Evolutionary conservation across 192 early-diverging fungal species (phyloP).

Genomic region (Coemansia sp.): DNA sequence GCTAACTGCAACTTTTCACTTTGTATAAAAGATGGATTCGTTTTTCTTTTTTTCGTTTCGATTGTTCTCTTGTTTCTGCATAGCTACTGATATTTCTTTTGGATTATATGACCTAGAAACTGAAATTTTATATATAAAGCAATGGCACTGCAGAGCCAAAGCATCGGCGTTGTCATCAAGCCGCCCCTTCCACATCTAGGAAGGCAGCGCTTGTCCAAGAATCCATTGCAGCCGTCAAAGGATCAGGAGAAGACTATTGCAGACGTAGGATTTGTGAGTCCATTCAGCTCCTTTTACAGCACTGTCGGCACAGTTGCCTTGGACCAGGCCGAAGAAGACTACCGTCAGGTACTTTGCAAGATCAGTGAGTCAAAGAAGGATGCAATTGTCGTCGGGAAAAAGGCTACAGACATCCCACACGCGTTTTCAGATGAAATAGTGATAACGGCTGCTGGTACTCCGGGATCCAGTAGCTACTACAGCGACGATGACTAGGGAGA

Average conservation of each 20-base stretch:
- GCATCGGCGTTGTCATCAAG: slow-evolving; percentile 1
- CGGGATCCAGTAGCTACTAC: slow-evolving; percentile 30
- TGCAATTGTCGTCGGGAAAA: slow-evolving; percentile 22
- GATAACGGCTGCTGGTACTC: slow-evolving; percentile 20
- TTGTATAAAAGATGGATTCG: neutral
- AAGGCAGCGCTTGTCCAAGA: slow-evolving; percentile 17
- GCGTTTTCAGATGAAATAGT: slow-evolving; percentile 16
- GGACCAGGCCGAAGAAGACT: slow-evolving; percentile 49
- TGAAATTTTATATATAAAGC: neutral
- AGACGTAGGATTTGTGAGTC: slow-evolving; percentile 28
- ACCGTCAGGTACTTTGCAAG: slow-evolving; percentile 26
- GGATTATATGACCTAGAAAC: neutral
- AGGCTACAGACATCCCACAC: slow-evolving; percentile 18
- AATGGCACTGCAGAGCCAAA: neutral
- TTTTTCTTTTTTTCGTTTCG: neutral
- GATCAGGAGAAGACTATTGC: slow-evolving; percentile 19
- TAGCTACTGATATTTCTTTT: neutral
- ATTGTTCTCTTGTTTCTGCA: neutral
- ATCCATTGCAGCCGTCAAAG: slow-evolving; percentile 39
- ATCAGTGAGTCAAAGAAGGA: slow-evolving; percentile 31
- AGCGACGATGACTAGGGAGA: slow-evolving; percentile 12
- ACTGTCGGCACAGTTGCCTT: slow-evolving; percentile 44
- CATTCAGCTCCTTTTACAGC: slow-evolving; percentile 40
- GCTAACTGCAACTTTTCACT: neutral
- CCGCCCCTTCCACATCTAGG: slow-evolving; percentile 39